Percentiles rank a stretch among this genome's conserved stretches.
These are phyloP conservation scores for Rhodotorula sp. DNA, from an alignment of 1,284 basidiomycete genomes.

Conservation along the genomic window DNA sequence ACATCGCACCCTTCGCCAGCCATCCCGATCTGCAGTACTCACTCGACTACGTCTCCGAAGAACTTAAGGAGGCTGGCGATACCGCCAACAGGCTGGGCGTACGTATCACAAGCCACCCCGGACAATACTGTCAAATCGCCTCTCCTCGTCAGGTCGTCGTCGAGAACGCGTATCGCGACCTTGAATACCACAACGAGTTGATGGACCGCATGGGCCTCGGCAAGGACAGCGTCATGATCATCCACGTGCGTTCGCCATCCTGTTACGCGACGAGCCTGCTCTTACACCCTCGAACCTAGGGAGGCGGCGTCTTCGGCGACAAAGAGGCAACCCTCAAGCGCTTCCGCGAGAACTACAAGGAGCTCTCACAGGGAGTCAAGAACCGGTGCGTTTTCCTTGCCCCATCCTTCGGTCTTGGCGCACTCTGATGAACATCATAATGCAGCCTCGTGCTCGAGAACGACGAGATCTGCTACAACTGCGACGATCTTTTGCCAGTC, in stretches of 20 bases:
- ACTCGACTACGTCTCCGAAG: conserved; percentile 65
- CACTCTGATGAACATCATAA: too few species aligned
- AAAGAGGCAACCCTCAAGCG: conserved; percentile 69
- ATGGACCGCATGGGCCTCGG: conserved; percentile 78
- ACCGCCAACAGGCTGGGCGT: conserved; percentile 76
- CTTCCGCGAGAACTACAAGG: conserved; percentile 69
- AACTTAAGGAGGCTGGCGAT: conserved; percentile 63
- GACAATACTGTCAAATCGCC: conserved; percentile 73
- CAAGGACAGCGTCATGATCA: conserved; percentile 73
- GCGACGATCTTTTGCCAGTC: conserved; percentile 77
- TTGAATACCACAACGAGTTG: conserved; percentile 82
- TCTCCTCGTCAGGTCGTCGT: conserved; percentile 73
- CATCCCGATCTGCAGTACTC: conserved; percentile 77
- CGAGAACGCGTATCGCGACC: conserved; percentile 71
- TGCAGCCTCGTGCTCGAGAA: conserved; percentile 71
- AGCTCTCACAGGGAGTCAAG: conserved; percentile 66
- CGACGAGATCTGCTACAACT: conserved; percentile 87
- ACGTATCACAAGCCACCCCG: conserved; percentile 81
- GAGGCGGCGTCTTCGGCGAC: conserved; percentile 76
- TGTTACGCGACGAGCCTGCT: too few species aligned
- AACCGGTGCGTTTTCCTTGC: conserved; percentile 57
- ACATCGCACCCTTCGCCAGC: conserved; percentile 88
- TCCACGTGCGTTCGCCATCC: conserved; percentile 56
- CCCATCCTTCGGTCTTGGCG: too few species aligned
- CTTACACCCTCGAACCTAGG: conserved; percentile 25